phyloP scores from a whole-genome alignment of 345 rosid species.

The Murraya koenigii region DNA sequence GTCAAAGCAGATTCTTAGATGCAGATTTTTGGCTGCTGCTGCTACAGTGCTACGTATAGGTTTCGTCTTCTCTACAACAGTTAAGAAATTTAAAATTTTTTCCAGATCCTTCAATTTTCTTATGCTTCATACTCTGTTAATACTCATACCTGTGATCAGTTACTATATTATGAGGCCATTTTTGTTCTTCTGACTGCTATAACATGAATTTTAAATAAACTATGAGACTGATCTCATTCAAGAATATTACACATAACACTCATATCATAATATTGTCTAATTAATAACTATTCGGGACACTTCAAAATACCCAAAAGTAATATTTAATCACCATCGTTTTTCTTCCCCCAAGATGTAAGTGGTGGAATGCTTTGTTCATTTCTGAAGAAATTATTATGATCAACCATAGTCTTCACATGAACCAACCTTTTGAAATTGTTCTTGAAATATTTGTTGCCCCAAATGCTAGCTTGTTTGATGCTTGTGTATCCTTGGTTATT shows the following conservation, averaged over 20 bases:
- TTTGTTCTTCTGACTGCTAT: background rate
- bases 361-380: slow-evolving; percentile 71
- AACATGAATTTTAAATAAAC: background rate
- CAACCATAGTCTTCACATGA: slow-evolving; percentile 47
- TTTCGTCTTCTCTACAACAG: background rate
- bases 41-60: background rate
- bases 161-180: background rate
- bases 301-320: background rate
- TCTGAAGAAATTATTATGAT: slow-evolving; percentile 54
- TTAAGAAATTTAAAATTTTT: too few relatives aligned
- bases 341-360: slow-evolving; percentile 9
- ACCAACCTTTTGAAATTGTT: slow-evolving; percentile 54
- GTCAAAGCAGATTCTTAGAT: slow-evolving; percentile 18
- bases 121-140: background rate
- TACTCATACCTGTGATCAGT: background rate
- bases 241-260: too few relatives aligned
- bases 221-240: background rate
- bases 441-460: slow-evolving; percentile 55
- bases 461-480: slow-evolving; percentile 33
- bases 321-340: background rate
- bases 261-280: too few relatives aligned
- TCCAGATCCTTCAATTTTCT: background rate
- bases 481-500: slow-evolving; percentile 27
- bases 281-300: background rate
- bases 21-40: background rate